Base-by-base conservation (phyloP, 768 basidiomycete species). In the Dacryopinax spathularia region DNA sequence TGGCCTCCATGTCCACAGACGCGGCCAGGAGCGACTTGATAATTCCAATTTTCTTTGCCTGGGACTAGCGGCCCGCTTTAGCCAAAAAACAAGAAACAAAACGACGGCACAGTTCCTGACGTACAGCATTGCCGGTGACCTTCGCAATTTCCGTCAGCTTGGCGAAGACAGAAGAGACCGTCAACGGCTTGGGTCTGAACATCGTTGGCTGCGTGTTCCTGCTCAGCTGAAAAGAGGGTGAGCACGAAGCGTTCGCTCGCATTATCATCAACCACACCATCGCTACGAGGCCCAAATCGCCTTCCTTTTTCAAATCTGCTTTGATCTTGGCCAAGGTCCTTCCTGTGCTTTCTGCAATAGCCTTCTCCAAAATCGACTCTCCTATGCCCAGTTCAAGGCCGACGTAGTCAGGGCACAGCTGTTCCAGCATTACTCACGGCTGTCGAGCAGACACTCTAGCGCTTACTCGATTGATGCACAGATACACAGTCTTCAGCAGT, bases 311-410 rank as follows among this genome's bases (percentile, higher is more conserved):
- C 66, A 97, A 79, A 69, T 97, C 95, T 4, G 86, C 83, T 71
- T 97, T 98, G 70, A 99, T 83, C 43, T 86, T 79, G 1, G 84
- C 79, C 36, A 84, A 73, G 67, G 85, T 91, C 64, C 96, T 82
- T n/a, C 95, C 96, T 0, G 93, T 95, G 2, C 91, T 91, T 72
- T 96, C 89, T 37, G 84, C 88, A 65, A 99, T 98, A 16, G 96
- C 93, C 71, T 97, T 98, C 71, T 96, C 82, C 35, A 99, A 80
- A 20, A 98, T 76, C 67, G 88, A 90, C 73, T 99, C 96, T 18
- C 95, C 96, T 64, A 98, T 94, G 33, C 96, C 96, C 1, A 99
- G 82, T 73, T 99, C 95, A 61, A 97, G 79, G 31, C 95, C 94
- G 64, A 90, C 78, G 73, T 98, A 98, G 72, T 98, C 96, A 16